Conservation (phyloP, 257 asterid species). For the Solanum pennellii region DNA sequence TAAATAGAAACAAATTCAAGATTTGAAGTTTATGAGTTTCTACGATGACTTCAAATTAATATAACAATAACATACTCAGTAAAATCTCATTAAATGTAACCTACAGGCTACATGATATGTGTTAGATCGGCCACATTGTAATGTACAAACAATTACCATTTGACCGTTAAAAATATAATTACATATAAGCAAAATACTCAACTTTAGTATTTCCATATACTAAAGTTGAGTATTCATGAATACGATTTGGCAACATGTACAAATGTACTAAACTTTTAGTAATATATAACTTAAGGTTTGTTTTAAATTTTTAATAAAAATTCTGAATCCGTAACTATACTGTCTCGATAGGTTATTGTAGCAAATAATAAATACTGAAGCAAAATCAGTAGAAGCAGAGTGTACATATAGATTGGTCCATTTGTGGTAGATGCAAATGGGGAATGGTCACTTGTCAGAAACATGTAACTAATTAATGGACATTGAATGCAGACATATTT, state of each 20-base stretch:
- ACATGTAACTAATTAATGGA: not conserved
- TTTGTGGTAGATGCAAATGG: not conserved
- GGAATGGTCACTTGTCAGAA: not conserved
- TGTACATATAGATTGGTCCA: not conserved
- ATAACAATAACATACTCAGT: not conserved
- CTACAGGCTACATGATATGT: not conserved
- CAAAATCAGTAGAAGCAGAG: not conserved
- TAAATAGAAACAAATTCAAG: not conserved
- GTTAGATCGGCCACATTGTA: not conserved
- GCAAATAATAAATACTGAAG: not conserved
- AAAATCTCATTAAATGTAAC: too few relatives aligned
- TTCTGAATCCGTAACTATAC: not conserved
- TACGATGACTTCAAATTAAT: not conserved
- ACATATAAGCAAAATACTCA: not conserved
- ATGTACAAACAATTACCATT: not conserved
- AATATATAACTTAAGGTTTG: too few relatives aligned
- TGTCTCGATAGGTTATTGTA: rapidly evolving
- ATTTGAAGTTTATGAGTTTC: not conserved
- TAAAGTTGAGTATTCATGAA: not conserved
- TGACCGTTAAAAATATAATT: not conserved
- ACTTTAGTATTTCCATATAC: not conserved
- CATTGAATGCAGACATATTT: not conserved
- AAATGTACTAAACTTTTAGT: not conserved
- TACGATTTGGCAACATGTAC: not conserved
- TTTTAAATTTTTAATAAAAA: not conserved